Evolutionary conservation across 306 rosid species (phyloP).

Genomic region (Glycine latifolia): DNA sequence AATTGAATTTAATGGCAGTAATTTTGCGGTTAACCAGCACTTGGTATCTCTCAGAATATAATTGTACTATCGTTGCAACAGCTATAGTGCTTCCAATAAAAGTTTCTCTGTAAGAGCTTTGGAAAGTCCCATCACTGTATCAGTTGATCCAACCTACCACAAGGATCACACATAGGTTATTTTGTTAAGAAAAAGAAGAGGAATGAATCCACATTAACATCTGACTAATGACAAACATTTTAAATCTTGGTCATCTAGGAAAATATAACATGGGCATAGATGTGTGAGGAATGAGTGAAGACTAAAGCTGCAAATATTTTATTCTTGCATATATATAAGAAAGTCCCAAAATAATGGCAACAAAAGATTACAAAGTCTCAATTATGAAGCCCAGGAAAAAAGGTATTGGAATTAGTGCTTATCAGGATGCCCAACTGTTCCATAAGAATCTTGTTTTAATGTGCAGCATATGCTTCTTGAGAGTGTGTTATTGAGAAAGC

Average conservation of each 20-base stretch:
- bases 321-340: conserved; percentile 2
- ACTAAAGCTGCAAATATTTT: conserved; percentile 19
- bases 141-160: conserved; percentile 78
- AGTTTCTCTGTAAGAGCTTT: conserved; percentile 78
- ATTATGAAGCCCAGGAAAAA: conserved; percentile 11
- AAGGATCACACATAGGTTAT: conserved; percentile 24
- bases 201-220: background rate
- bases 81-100: conserved; percentile 72
- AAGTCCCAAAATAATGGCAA: background rate
- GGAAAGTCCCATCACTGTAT: conserved; percentile 96
- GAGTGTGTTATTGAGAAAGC: conserved; percentile 17
- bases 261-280: background rate
- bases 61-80: conserved; percentile 11
- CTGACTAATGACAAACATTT: background rate
- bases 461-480: conserved; percentile 21
- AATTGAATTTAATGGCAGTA: conserved; percentile 18
- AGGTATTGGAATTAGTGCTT: background rate
- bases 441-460: background rate
- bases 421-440: background rate
- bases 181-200: conserved; percentile 37
- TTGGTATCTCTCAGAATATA: background rate
- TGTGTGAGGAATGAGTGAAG: conserved; percentile 8
- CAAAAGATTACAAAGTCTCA: background rate
- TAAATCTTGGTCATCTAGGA: conserved; percentile 9
- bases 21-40: conserved; percentile 6